These are phyloP conservation scores for Gynandropsis gynandra DNA, from an alignment of 345 rosid species.

Conservation along the genomic window DNA sequence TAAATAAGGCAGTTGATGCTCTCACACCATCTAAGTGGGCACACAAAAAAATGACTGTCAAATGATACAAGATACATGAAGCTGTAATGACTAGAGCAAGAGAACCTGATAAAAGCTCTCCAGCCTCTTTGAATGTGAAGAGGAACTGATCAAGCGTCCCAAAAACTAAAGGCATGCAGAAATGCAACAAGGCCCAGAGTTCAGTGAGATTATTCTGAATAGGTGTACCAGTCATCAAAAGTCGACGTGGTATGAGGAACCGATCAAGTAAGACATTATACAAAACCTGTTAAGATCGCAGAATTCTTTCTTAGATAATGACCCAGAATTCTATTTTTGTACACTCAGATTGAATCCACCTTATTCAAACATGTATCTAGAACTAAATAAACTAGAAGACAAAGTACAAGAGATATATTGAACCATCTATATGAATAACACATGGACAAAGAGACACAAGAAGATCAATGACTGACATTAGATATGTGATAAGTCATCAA, in stretches of 20 bases:
- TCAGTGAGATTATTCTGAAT: conserved; percentile 81
- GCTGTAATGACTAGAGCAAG: conserved; percentile 7
- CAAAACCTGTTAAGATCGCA: conserved; percentile 47
- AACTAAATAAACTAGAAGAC: background rate
- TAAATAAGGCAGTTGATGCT: background rate
- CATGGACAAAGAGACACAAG: background rate
- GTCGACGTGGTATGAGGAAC: conserved; percentile 74
- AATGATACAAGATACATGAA: background rate
- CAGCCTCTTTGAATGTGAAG: conserved; percentile 60
- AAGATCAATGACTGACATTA: background rate
- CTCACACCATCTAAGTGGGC: conserved; percentile 1
- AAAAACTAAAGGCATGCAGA: conserved; percentile 84
- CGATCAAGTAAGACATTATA: conserved; percentile 53
- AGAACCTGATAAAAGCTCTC: conserved; percentile 48
- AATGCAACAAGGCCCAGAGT: conserved; percentile 94
- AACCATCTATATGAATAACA: background rate
- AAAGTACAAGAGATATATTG: background rate
- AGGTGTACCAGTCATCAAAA: conserved; percentile 89
- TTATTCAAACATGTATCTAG: background rate
- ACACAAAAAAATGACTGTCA: conserved; percentile 1
- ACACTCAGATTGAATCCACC: background rate
- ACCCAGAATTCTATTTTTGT: conserved; percentile 7
- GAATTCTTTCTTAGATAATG: conserved; percentile 5
- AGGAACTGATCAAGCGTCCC: conserved; percentile 70
- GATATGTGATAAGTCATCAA: background rate